Conservation (phyloP, 306 rosid species). For the Astragalus glycyphyllos region DNA sequence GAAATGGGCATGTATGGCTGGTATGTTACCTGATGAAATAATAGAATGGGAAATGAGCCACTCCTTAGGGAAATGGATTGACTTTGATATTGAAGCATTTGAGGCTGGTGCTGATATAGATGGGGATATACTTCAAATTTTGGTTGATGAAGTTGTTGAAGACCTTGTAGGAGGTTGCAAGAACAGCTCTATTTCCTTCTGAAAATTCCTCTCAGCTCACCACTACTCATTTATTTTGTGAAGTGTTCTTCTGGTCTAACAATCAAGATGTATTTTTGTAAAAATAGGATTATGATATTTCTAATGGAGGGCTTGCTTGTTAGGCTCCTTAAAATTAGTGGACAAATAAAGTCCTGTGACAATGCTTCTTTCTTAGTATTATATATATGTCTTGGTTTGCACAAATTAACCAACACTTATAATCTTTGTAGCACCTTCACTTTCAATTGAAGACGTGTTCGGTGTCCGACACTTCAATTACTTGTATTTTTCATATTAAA, state of each 20-base stretch:
- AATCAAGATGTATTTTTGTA: conserved; percentile 48
- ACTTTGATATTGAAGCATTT: conserved; percentile 72
- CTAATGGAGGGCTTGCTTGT: conserved; percentile 11
- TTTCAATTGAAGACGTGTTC: too few species aligned
- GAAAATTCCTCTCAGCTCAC: conserved; percentile 3
- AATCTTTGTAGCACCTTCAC: too few species aligned
- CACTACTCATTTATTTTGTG: background rate
- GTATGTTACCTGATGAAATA: conserved; percentile 74
- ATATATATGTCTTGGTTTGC: conserved; percentile 16
- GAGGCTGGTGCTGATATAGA: conserved; percentile 68
- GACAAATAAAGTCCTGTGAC: conserved; percentile 36
- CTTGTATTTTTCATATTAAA: too few species aligned
- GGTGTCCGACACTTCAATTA: too few species aligned
- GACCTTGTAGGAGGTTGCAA: conserved; percentile 54
- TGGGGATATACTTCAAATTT: conserved; percentile 60
- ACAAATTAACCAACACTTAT: conserved; percentile 2
- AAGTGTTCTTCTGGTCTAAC: conserved; percentile 32
- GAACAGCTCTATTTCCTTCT: conserved; percentile 26
- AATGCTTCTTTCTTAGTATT: background rate
- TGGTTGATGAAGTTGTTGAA: conserved; percentile 71
- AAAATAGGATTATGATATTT: conserved; percentile 49
- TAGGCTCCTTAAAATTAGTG: conserved; percentile 17
- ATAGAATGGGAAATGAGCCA: conserved; percentile 89
- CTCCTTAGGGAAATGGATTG: conserved; percentile 75
- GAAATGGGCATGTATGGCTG: conserved; percentile 63